These are phyloP conservation scores for Dendrobium catenatum DNA, from an alignment of 106 monocot genomes.

Conservation along the genomic window DNA sequence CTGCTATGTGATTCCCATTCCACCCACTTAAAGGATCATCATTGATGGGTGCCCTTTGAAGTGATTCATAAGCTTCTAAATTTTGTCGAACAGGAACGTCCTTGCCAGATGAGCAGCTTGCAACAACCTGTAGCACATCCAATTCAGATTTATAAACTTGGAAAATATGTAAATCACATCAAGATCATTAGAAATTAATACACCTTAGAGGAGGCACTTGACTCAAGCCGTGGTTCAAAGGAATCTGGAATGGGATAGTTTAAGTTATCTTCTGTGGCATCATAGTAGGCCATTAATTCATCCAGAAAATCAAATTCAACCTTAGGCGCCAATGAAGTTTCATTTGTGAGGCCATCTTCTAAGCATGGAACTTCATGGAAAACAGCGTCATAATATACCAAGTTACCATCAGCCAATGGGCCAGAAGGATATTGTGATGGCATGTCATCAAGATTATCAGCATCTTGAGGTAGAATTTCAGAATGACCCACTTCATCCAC, in stretches of 20 bases:
- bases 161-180: neutral
- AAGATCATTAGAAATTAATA: neutral
- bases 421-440: neutral
- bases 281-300: conserved; percentile 2
- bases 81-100: neutral
- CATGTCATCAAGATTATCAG: neutral
- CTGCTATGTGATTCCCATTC: too few species aligned
- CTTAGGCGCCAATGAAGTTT: neutral
- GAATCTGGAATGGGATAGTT: neutral
- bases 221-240: neutral
- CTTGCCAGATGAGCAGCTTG: neutral
- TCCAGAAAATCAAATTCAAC: neutral
- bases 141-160: neutral
- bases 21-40: neutral
- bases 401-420: neutral
- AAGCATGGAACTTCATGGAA: neutral
- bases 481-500: too few species aligned
- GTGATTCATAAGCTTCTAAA: neutral
- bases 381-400: neutral
- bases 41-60: neutral
- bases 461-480: too few species aligned
- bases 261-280: conserved; percentile 3
- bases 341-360: neutral
- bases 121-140: neutral
- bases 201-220: neutral